These are phyloP conservation scores for Ceratobasidium sp. DNA, from an alignment of 1,284 basidiomycete genomes.

Conservation along the genomic window DNA sequence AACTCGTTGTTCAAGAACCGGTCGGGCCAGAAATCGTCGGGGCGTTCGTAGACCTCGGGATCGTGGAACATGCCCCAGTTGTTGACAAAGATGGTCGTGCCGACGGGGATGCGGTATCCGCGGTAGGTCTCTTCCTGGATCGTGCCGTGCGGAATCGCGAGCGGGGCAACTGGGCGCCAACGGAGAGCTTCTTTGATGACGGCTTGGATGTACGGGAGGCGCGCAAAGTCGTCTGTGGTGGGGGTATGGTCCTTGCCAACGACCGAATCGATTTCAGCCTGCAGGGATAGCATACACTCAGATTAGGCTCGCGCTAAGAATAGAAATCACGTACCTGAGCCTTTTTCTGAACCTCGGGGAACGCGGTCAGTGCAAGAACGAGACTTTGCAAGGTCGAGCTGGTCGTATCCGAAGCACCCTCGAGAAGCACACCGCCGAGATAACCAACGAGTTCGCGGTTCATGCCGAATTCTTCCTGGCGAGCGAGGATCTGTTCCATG, in stretches of 20 bases:
- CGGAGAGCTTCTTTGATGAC: slow-evolving; percentile 55
- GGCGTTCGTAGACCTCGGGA: slow-evolving; percentile 47
- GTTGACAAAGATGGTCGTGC: slow-evolving; percentile 48
- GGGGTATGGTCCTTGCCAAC: slow-evolving; percentile 56
- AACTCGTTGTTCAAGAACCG: slow-evolving; percentile 47
- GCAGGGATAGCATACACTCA: slow-evolving; percentile 2
- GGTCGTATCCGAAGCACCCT: slow-evolving; percentile 50
- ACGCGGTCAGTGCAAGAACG: slow-evolving; percentile 53
- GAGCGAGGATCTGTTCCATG: slow-evolving; percentile 50
- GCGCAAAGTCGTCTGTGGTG: slow-evolving; percentile 52
- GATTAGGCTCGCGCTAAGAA: background rate
- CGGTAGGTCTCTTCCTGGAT: slow-evolving; percentile 38
- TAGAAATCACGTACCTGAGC: slow-evolving; percentile 50
- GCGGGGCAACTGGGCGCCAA: slow-evolving; percentile 47
- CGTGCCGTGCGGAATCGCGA: slow-evolving; percentile 44
- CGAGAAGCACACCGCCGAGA: slow-evolving; percentile 46
- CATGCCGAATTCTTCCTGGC: slow-evolving; percentile 48
- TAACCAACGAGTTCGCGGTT: slow-evolving; percentile 47
- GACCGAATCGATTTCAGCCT: slow-evolving; percentile 56
- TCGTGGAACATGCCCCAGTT: slow-evolving; percentile 49
- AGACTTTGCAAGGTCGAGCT: slow-evolving; percentile 49
- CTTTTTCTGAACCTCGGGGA: slow-evolving; percentile 55
- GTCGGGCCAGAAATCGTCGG: slow-evolving; percentile 46
- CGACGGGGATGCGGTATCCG: slow-evolving; percentile 43
- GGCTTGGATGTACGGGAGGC: slow-evolving; percentile 57